A percentile compares a stretch with the other conserved stretches of the same genome.
Conservation (phyloP, 1,284 basidiomycete species). For the Fomitiporia mediterranea region DNA sequence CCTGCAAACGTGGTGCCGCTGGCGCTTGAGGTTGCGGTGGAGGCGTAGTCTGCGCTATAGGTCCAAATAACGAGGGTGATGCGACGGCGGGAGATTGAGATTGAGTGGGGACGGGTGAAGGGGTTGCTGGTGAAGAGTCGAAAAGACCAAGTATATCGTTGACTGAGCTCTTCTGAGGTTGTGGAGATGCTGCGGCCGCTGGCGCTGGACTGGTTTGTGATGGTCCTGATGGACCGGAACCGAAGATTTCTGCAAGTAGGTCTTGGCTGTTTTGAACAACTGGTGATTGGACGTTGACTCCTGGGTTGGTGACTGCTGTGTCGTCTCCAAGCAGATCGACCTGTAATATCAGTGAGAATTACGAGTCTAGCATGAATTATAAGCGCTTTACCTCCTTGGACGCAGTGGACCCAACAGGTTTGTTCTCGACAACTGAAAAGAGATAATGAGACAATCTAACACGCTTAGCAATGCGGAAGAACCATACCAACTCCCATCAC, state of each 20-base stretch:
- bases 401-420: constrained; percentile 85
- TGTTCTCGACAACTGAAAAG: constrained; percentile 80
- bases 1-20: constrained; percentile 49
- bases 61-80: constrained; percentile 18
- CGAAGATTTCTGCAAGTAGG: constrained; percentile 92
- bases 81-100: constrained; percentile 24
- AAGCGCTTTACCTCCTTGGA: constrained; percentile 59
- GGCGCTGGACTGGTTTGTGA: constrained; percentile 34
- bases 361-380: not conserved
- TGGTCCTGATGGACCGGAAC: constrained; percentile 40
- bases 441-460: not conserved
- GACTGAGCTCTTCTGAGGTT: constrained; percentile 57
- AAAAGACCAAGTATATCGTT: constrained; percentile 94
- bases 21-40: constrained; percentile 33
- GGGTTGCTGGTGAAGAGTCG: constrained; percentile 44
- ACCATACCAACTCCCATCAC: constrained; percentile 83
- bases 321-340: constrained; percentile 81
- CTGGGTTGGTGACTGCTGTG: constrained; percentile 31
- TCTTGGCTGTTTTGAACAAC: constrained; percentile 76
- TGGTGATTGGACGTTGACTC: constrained; percentile 38
- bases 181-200: constrained; percentile 36
- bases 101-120: constrained; percentile 27
- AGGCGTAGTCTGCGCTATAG: constrained; percentile 23
- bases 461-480: not conserved
- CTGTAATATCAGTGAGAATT: constrained; percentile 25